These are phyloP conservation scores for Tilletiaria anomala DNA, from an alignment of 1,284 basidiomycete genomes.

Conservation along the genomic window DNA sequence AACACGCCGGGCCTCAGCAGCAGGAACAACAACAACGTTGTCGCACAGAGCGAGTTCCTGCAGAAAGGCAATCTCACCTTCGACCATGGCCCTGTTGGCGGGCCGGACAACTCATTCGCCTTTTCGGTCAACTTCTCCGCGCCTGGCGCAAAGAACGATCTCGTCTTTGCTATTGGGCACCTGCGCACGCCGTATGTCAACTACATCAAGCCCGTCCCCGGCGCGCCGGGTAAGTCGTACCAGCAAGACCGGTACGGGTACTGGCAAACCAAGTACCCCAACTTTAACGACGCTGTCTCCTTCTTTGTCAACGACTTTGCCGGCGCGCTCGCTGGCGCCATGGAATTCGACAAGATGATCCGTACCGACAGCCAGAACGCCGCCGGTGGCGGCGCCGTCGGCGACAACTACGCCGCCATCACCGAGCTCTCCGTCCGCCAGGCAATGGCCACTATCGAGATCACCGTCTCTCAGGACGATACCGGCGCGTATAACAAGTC, in stretches of 20 bases:
- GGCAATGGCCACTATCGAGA: slow-evolving; percentile 29
- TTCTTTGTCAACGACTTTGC: slow-evolving; percentile 52
- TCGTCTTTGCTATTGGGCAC: slow-evolving; percentile 28
- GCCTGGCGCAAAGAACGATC: slow-evolving; percentile 17
- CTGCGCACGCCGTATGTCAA: slow-evolving; percentile 29
- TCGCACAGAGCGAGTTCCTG: slow-evolving; percentile 27
- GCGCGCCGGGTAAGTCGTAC: slow-evolving; percentile 9
- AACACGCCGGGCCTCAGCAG: slow-evolving; percentile 18
- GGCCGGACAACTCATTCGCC: slow-evolving; percentile 32
- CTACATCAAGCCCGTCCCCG: slow-evolving; percentile 13
- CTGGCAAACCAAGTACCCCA: slow-evolving; percentile 27
- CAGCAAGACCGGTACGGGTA: slow-evolving; percentile 32
- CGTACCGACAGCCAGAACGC: slow-evolving; percentile 22
- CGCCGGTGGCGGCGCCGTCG: slow-evolving; percentile 24
- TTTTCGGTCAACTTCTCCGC: slow-evolving; percentile 28
- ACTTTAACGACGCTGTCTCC: slow-evolving; percentile 38
- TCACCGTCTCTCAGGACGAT: slow-evolving; percentile 19
- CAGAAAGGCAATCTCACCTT: slow-evolving; percentile 17
- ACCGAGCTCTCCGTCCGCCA: slow-evolving; percentile 29
- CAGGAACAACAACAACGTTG: slow-evolving; percentile 33
- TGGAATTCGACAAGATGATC: slow-evolving; percentile 34
- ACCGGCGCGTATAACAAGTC: slow-evolving; percentile 17
- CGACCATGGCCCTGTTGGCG: slow-evolving; percentile 19
- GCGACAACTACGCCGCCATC: slow-evolving; percentile 34
- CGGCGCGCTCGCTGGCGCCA: slow-evolving; percentile 45